Base-by-base conservation (phyloP, 2,329 filamentous ascomycete species). In the Sordariomycetes sp. region DNA sequence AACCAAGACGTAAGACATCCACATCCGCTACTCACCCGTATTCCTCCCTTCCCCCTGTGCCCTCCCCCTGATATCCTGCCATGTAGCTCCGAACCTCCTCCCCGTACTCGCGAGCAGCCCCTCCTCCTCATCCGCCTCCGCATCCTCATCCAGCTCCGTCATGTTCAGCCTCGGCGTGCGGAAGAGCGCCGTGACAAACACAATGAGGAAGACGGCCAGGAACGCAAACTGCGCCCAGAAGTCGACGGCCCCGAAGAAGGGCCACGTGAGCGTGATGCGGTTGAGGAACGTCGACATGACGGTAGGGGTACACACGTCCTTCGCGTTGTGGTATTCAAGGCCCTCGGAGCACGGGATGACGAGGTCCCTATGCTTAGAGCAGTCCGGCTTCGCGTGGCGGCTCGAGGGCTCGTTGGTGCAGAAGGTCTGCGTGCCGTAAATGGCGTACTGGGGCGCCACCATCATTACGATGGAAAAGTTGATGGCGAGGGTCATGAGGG, bases 221-320 rank as follows among this genome's bases (percentile, higher is more conserved):
- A 99, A 97, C 13, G 80, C 87, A 67, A 96, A 97, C 65, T 99
- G 94, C 0, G 90, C 89, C 90, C 91, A 99, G 70, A 97, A 99
- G 63, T 89, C 81, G n/a, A 97, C 74, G 12, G 86, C 84, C 12
- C 94, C 94, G 66, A 99, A 95, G 67, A 96, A 90, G 6, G 94
- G 91, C 79, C 94, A 99, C 67, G 95, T 96, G 66, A 96, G 81
- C 24, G 89, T 91, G 60, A 96, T 82, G 52, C 91, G 85, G 70
- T 97, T 96, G 62, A 99, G 77, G 71, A 99, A 95, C 0, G 89
- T 96, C 59, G 89, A 94, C 68, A 91, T 87, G 42, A 96, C 85
- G 24, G 86, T 92, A 0, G 94, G 90, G 1, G 91, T 97, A 76
- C 94, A 99, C 24, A 95, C 85, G 59, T 85, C 79, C 62, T 81